Evolutionary conservation across 2,329 filamentous ascomycete genomes (phyloP).

Genomic region (Hypoxylon sp.): DNA sequence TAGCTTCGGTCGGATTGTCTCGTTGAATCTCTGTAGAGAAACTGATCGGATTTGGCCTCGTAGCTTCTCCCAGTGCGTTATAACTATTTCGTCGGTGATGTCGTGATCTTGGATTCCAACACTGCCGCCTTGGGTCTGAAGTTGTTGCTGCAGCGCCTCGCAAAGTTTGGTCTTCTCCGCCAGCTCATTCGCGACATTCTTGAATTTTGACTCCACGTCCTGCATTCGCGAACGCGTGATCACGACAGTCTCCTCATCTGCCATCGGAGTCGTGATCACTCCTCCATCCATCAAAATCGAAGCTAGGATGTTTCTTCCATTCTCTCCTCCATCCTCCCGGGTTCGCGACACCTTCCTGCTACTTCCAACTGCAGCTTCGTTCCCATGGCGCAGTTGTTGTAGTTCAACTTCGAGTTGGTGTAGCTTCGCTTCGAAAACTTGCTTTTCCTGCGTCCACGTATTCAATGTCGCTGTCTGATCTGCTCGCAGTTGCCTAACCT

Average conservation of each 20-base stretch:
- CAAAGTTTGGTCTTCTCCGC: slow-evolving; percentile 44
- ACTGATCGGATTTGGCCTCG: slow-evolving; percentile 46
- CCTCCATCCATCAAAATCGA: not conserved
- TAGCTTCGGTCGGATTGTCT: slow-evolving; percentile 26
- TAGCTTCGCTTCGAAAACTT: slow-evolving; percentile 34
- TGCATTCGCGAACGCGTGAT: slow-evolving; percentile 43
- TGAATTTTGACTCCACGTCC: slow-evolving; percentile 41
- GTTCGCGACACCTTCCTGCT: not conserved
- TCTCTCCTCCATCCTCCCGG: not conserved
- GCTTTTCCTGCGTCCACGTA: slow-evolving; percentile 43
- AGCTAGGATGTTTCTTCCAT: slow-evolving; percentile 3
- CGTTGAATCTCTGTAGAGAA: slow-evolving; percentile 45
- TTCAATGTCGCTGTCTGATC: slow-evolving; percentile 34
- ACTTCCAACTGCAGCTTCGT: slow-evolving; percentile 1
- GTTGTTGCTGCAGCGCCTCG: slow-evolving; percentile 38
- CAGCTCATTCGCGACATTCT: slow-evolving; percentile 34
- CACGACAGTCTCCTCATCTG: slow-evolving; percentile 35
- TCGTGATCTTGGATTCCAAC: slow-evolving; percentile 9
- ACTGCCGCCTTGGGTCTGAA: slow-evolving; percentile 19
- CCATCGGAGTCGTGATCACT: not conserved
- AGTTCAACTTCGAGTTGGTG: slow-evolving; percentile 45
- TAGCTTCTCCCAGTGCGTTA: slow-evolving; percentile 45
- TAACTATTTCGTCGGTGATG: slow-evolving; percentile 43
- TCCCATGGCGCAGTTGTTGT: slow-evolving; percentile 16
- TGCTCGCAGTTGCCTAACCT: slow-evolving; percentile 46